Percentiles rank a stretch among this genome's conserved stretches.
phyloP scores from a whole-genome alignment of 2,329 filamentous ascomycete species.

The Zelopaecilomyces penicillatus region DNA sequence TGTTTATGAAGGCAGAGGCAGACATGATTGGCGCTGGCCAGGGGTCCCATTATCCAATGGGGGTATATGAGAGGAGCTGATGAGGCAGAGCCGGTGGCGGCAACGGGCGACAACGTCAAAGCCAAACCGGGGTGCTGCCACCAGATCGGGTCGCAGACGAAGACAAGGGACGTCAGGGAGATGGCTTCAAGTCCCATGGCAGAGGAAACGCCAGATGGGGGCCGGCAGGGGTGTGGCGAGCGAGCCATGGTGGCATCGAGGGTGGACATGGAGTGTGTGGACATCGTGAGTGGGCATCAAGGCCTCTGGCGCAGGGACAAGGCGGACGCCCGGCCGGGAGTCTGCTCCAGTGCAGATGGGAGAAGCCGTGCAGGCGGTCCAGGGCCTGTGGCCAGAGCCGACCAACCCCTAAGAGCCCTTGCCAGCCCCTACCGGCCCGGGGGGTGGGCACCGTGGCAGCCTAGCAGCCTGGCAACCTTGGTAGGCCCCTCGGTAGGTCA shows the following conservation, averaged over 20 bases:
- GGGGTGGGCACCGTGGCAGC: too few species aligned
- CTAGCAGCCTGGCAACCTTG: too few species aligned
- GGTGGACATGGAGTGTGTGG: not conserved
- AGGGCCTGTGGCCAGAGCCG: conserved; percentile 5
- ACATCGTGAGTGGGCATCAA: conserved; percentile 1
- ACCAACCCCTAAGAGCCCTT: too few species aligned
- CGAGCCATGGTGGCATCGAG: not conserved
- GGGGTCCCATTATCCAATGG: conserved; percentile 25
- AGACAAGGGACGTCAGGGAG: conserved; percentile 9
- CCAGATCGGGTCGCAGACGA: conserved; percentile 10
- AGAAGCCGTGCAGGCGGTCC: conserved; percentile 7
- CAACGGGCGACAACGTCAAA: conserved; percentile 21
- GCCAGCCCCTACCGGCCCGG: too few species aligned
- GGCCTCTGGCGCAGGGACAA: conserved; percentile 18
- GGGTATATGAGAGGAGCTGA: conserved; percentile 23
- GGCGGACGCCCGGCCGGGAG: conserved; percentile 21
- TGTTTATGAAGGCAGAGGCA: conserved; percentile 20
- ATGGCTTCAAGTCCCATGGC: conserved; percentile 8
- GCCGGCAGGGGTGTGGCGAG: conserved; percentile 9
- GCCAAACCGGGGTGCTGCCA: conserved; percentile 15
- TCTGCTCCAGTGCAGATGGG: conserved; percentile 13
- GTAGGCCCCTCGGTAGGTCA: too few species aligned
- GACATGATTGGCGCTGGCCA: conserved; percentile 27
- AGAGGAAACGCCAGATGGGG: conserved; percentile 20
- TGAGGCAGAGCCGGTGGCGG: conserved; percentile 25